phyloP scores from a whole-genome alignment of 2,329 filamentous ascomycete genomes.

The Fusarium coicis region DNA sequence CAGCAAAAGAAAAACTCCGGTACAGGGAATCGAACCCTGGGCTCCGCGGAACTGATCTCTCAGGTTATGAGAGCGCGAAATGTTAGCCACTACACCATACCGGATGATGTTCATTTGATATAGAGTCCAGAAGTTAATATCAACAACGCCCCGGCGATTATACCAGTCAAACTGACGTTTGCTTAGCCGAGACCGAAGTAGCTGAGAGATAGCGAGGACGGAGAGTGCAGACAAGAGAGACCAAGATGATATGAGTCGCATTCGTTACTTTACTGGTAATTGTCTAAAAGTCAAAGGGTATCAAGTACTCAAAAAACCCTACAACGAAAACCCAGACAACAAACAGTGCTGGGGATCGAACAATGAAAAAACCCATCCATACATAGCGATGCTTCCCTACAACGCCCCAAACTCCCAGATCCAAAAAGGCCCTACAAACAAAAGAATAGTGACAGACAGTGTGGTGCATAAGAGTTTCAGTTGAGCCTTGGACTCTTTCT shows the following conservation, averaged over 20 bases:
- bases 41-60: slow-evolving; percentile 42
- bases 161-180: not conserved
- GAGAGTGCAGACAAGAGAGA: not conserved
- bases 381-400: slow-evolving; percentile 8
- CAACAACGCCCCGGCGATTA: fast-evolving
- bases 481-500: slow-evolving; percentile 67
- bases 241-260: slow-evolving; percentile 22
- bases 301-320: slow-evolving; percentile 50
- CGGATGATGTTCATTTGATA: slow-evolving; percentile 7
- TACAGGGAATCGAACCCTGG: slow-evolving; percentile 46
- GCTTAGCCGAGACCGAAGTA: too few species aligned
- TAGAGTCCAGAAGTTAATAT: fast-evolving
- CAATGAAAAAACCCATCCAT: slow-evolving; percentile 7
- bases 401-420: slow-evolving; percentile 33
- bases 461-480: slow-evolving; percentile 26
- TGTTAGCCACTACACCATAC: slow-evolving; percentile 51
- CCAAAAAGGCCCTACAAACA: slow-evolving; percentile 5
- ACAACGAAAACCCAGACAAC: slow-evolving; percentile 20
- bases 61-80: slow-evolving; percentile 48
- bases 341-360: slow-evolving; percentile 25
- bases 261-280: slow-evolving; percentile 18
- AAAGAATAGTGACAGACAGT: not conserved
- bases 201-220: not conserved
- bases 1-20: slow-evolving; percentile 32
- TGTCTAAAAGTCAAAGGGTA: slow-evolving; percentile 46